Percentiles rank a stretch among this genome's conserved stretches.
These are phyloP conservation scores for Magnaporthales sp. DNA, from an alignment of 2,329 filamentous ascomycete species.

Conservation along the genomic window DNA sequence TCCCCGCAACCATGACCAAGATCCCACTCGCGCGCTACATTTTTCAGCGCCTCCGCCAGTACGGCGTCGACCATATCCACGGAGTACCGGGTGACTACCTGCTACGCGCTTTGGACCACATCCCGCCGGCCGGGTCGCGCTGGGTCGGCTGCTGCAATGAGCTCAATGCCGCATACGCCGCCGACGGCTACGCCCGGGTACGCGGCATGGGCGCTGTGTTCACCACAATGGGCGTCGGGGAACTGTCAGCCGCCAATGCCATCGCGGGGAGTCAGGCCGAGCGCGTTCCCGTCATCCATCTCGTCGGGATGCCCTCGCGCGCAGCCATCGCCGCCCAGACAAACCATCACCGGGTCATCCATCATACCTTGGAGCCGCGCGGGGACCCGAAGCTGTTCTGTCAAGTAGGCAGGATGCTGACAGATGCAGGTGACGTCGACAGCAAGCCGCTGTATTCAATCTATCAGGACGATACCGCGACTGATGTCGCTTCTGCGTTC, in stretches of 20 bases:
- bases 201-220: slow-evolving; percentile 62
- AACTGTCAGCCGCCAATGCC: slow-evolving; percentile 66
- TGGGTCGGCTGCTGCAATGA: slow-evolving; percentile 67
- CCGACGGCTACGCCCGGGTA: slow-evolving; percentile 71
- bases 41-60: slow-evolving; percentile 53
- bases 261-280: slow-evolving; percentile 68
- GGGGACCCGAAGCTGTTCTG: neutral
- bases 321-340: slow-evolving; percentile 9
- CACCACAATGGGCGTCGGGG: slow-evolving; percentile 69
- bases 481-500: neutral
- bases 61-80: slow-evolving; percentile 57
- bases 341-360: slow-evolving; percentile 34
- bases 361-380: slow-evolving; percentile 52
- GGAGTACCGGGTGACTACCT: slow-evolving; percentile 70
- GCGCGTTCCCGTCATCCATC: slow-evolving; percentile 62
- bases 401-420: slow-evolving; percentile 41
- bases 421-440: slow-evolving; percentile 17
- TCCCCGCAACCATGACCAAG: neutral
- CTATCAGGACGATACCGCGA: slow-evolving; percentile 14
- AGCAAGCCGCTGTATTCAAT: too few relatives aligned
- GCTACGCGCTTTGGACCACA: slow-evolving; percentile 58
- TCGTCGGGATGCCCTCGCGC: slow-evolving; percentile 46
- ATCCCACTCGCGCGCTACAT: slow-evolving; percentile 40
- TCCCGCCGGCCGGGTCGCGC: slow-evolving; percentile 46
- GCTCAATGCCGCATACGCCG: slow-evolving; percentile 67